A percentile compares a stretch with the other conserved stretches of the same genome.
These are phyloP conservation scores for Xylariaceae sp. DNA, from an alignment of 2,329 filamentous ascomycete species.

Conservation along the genomic window DNA sequence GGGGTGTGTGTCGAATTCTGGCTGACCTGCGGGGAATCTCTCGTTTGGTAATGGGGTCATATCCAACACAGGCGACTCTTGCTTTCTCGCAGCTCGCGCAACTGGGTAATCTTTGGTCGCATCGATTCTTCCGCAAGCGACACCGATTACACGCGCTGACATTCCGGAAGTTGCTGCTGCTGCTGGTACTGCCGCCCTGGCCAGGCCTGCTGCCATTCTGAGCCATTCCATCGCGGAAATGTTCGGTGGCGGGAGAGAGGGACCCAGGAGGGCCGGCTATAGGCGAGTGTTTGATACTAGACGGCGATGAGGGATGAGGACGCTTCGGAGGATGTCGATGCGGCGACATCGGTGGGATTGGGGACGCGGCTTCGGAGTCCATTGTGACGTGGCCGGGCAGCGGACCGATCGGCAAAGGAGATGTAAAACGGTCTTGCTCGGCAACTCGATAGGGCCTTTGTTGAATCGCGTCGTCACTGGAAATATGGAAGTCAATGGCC, in stretches of 20 bases:
- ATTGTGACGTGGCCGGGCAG: slow-evolving; percentile 2
- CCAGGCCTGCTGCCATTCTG: slow-evolving; percentile 40
- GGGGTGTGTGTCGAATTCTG: neutral
- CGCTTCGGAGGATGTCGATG: slow-evolving; percentile 52
- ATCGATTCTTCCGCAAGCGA: slow-evolving; percentile 85
- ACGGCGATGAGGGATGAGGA: slow-evolving; percentile 47
- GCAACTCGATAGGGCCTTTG: neutral
- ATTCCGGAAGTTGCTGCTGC: slow-evolving; percentile 65
- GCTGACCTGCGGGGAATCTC: slow-evolving; percentile 89
- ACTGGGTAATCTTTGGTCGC: slow-evolving; percentile 86
- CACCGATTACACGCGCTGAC: slow-evolving; percentile 95
- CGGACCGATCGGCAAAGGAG: neutral
- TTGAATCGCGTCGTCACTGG: neutral
- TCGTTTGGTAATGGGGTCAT: slow-evolving; percentile 92
- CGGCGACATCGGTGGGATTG: slow-evolving; percentile 45
- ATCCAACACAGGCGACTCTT: slow-evolving; percentile 85
- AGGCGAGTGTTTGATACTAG: slow-evolving; percentile 37
- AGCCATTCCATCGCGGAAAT: slow-evolving; percentile 29
- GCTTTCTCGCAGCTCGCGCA: slow-evolving; percentile 92
- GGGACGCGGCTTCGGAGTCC: slow-evolving; percentile 37
- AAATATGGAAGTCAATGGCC: neutral
- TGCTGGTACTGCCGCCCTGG: slow-evolving; percentile 34
- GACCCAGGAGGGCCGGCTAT: slow-evolving; percentile 36
- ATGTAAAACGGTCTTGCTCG: slow-evolving; percentile 1
- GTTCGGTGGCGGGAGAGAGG: slow-evolving; percentile 29